Conservation (phyloP, 2,329 filamentous ascomycete species). For the Nemania sp. region DNA sequence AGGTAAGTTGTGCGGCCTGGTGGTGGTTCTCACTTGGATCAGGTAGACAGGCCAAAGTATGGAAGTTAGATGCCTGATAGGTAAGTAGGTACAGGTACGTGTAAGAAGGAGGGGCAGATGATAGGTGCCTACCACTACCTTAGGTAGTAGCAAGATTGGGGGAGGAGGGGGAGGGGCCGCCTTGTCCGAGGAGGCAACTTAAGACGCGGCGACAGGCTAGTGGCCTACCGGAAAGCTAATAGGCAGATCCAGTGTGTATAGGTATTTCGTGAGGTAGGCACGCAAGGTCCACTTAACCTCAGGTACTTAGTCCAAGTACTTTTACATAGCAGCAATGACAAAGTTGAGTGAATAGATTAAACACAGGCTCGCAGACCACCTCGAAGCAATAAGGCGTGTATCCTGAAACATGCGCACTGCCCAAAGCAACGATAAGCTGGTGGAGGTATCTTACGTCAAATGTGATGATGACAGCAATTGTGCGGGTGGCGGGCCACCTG, state of each 20-base stretch:
- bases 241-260: not conserved
- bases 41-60: not conserved
- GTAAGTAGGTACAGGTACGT: not conserved
- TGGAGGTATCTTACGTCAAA: conserved; percentile 20
- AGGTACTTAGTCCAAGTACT: no score
- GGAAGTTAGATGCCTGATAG: not conserved
- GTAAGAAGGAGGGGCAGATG: conserved; percentile 21
- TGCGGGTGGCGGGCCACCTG: conserved; percentile 18
- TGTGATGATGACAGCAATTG: not conserved
- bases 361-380: not conserved
- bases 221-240: not conserved
- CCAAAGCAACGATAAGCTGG: no score
- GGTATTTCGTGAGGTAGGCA: no score
- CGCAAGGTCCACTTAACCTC: no score
- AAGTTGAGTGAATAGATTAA: not conserved
- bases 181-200: not conserved
- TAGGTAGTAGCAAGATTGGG: not conserved
- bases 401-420: not conserved
- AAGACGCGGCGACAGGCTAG: not conserved
- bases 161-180: not conserved
- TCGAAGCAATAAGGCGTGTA: not conserved
- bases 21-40: not conserved
- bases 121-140: no score
- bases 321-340: not conserved
- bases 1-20: conserved; percentile 24